Conservation (phyloP, 164 flowering plant genomes). For the Protea cynaroides region DNA sequence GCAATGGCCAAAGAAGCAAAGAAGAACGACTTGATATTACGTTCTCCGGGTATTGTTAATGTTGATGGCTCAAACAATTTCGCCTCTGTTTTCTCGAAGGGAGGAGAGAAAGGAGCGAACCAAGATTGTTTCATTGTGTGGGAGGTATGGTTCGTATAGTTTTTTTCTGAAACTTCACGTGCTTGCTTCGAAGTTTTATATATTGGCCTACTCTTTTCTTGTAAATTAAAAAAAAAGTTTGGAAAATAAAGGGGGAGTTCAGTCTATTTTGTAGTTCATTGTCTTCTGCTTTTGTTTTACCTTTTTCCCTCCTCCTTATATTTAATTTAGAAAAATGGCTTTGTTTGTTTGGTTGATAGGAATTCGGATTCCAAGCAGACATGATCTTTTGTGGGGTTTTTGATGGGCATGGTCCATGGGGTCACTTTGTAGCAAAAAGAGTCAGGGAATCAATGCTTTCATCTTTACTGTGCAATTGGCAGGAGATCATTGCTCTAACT, state of each 20-base stretch:
- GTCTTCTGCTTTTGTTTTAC: neutral
- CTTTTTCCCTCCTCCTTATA: neutral
- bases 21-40: conserved; percentile 62
- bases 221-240: neutral
- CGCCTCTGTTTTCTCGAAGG: conserved; percentile 53
- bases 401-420: conserved; percentile 97
- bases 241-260: neutral
- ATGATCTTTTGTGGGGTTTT: conserved; percentile 84
- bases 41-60: conserved; percentile 49
- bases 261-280: neutral
- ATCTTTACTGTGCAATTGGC: conserved; percentile 67
- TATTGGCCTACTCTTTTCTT: neutral
- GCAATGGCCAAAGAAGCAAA: conserved; percentile 68
- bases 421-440: conserved; percentile 67
- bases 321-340: neutral
- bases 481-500: conserved; percentile 46
- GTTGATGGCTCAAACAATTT: conserved; percentile 54
- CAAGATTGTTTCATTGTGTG: conserved; percentile 88
- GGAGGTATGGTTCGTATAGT: conserved; percentile 52
- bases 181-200: neutral
- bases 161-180: neutral
- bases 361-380: conserved; percentile 80
- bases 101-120: conserved; percentile 79
- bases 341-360: conserved; percentile 33
- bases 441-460: conserved; percentile 64